Conservation (phyloP, 768 basidiomycete genomes). For the Lentinula aciculospora region DNA sequence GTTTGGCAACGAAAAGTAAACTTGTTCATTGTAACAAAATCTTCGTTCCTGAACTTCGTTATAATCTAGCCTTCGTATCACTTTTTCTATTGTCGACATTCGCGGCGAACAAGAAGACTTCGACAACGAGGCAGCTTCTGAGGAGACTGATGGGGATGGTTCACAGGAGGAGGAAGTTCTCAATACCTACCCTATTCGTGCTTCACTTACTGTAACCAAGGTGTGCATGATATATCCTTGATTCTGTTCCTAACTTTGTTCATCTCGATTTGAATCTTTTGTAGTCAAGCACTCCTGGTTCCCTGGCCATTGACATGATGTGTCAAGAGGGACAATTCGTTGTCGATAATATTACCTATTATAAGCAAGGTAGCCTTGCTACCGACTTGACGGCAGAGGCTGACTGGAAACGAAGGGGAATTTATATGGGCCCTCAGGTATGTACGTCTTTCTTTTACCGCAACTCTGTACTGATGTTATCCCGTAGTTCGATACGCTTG, state of each 20-base stretch:
- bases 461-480: not conserved
- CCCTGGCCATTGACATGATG: conserved; percentile 73
- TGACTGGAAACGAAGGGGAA: conserved; percentile 88
- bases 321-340: conserved; percentile 76
- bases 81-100: conserved; percentile 92
- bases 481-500: conserved; percentile 81
- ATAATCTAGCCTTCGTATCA: conserved; percentile 64
- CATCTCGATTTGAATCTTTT: not conserved
- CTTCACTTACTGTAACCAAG: conserved; percentile 83
- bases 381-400: conserved; percentile 80
- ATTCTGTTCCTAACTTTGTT: not conserved
- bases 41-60: not conserved
- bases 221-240: conserved; percentile 24
- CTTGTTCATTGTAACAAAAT: conserved; percentile 10
- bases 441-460: conserved; percentile 10
- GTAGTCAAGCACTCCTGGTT: conserved; percentile 51
- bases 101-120: conserved; percentile 38
- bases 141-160: conserved; percentile 30
- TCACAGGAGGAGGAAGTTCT: conserved; percentile 32
- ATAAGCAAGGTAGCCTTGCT: conserved; percentile 64
- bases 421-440: conserved; percentile 90
- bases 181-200: conserved; percentile 66
- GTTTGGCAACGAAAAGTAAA: conserved; percentile 88
- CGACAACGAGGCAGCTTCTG: conserved; percentile 23
- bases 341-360: conserved; percentile 89